A percentile compares a stretch with the other conserved stretches of the same genome.
phyloP scores from a whole-genome alignment of 192 early-diverging fungal genomes.

The Coemansia sp. region DNA sequence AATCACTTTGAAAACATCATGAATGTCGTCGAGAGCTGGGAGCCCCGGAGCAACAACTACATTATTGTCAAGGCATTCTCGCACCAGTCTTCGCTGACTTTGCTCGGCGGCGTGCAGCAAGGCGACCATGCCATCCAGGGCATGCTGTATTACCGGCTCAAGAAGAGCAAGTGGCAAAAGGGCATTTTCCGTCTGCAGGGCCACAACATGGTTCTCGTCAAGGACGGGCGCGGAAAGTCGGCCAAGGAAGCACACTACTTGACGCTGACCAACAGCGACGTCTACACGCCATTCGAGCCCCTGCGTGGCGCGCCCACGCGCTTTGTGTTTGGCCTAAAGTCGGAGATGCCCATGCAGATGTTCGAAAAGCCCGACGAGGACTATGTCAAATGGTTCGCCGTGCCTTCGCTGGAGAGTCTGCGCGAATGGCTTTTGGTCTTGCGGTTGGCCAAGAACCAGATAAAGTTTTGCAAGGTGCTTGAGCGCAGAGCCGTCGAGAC shows the following conservation, averaged over 20 bases:
- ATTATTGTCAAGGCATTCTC: constrained; percentile 71
- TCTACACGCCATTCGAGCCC: constrained; percentile 73
- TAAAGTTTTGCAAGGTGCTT: constrained; percentile 45
- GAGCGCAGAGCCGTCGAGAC: constrained; percentile 40
- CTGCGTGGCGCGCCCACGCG: constrained; percentile 71
- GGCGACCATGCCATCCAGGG: constrained; percentile 57
- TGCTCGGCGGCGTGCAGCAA: constrained; percentile 31
- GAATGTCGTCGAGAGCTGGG: constrained; percentile 82
- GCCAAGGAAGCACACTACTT: constrained; percentile 47
- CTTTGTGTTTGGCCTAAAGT: constrained; percentile 83
- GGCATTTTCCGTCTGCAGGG: constrained; percentile 62
- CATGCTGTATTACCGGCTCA: constrained; percentile 72
- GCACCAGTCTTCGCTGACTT: constrained; percentile 25
- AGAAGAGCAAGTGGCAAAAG: constrained; percentile 85
- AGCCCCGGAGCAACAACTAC: constrained; percentile 71
- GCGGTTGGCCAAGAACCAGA: constrained; percentile 46
- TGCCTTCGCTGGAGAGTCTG: constrained; percentile 39
- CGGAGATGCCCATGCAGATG: constrained; percentile 69
- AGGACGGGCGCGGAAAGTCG: constrained; percentile 33
- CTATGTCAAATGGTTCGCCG: constrained; percentile 62
- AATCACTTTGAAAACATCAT: constrained; percentile 89
- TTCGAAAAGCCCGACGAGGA: constrained; percentile 85
- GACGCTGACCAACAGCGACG: constrained; percentile 71
- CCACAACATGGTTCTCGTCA: constrained; percentile 36
- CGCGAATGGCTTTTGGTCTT: constrained; percentile 47